Evolutionary conservation across 2,329 filamentous ascomycete genomes (phyloP).

Genomic region (Tolypocladium amazonense): DNA sequence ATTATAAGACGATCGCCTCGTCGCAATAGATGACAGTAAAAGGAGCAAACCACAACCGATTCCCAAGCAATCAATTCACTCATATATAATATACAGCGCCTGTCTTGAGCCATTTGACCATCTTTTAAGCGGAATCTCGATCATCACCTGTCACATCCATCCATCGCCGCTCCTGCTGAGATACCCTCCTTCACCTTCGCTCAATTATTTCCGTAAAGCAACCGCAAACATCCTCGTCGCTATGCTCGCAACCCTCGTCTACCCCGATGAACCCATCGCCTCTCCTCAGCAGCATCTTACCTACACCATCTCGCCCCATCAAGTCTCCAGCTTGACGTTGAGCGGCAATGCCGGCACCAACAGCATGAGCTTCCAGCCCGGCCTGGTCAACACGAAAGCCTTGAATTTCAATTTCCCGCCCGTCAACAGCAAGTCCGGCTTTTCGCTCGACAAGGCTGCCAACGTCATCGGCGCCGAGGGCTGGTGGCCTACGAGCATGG

Average conservation of each 20-base stretch:
- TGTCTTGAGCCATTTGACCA: too few species aligned
- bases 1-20: too few species aligned
- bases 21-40: too few species aligned
- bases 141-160: neutral
- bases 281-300: constrained; percentile 10
- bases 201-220: too few species aligned
- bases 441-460: constrained; percentile 56
- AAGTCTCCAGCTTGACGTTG: neutral
- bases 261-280: constrained; percentile 9
- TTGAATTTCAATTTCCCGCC: constrained; percentile 53
- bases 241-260: constrained; percentile 9
- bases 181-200: too few species aligned
- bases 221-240: neutral
- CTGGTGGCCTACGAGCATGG: constrained; percentile 65
- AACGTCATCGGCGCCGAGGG: constrained; percentile 62
- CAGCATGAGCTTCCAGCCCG: neutral
- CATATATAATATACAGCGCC: too few species aligned
- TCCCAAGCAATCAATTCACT: too few species aligned
- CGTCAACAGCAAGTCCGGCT: constrained; percentile 53
- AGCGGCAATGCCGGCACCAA: neutral
- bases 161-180: too few species aligned
- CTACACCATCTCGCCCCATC: constrained; percentile 4
- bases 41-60: too few species aligned
- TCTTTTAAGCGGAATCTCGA: neutral
- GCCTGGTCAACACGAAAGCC: constrained; percentile 13